Conservation (phyloP, 768 basidiomycete species). For the Trametes maxima region DNA sequence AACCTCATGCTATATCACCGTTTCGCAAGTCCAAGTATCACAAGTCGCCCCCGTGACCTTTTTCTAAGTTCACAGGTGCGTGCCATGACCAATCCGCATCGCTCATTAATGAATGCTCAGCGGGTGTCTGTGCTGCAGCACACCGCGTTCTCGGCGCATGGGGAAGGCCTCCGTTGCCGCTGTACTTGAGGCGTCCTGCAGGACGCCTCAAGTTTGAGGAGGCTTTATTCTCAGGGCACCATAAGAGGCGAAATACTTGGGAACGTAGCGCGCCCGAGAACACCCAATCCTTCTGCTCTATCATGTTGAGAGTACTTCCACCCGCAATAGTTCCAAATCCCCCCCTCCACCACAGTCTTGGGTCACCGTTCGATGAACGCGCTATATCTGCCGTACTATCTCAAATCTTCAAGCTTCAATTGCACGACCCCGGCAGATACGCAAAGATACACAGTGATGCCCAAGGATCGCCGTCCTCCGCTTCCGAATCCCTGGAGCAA, state of each 20-base stretch:
- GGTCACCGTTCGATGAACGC: background rate
- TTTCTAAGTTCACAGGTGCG: no score
- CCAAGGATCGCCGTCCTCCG: background rate
- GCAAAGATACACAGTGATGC: background rate
- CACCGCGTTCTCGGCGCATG: background rate
- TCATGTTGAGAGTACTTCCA: background rate
- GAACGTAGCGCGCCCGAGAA: no score
- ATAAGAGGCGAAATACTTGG: no score
- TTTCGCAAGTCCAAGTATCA: no score
- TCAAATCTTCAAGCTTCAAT: background rate
- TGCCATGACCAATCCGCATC: no score
- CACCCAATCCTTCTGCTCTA: background rate
- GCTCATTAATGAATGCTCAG: no score
- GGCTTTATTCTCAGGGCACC: no score
- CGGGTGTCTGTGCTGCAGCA: background rate
- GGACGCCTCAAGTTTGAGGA: background rate
- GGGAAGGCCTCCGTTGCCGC: background rate
- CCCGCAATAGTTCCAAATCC: background rate
- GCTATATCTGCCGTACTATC: no score
- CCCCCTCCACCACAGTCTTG: background rate
- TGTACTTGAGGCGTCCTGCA: background rate
- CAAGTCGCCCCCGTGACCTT: no score
- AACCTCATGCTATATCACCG: no score
- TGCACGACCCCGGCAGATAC: background rate
- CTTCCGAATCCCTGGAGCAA: background rate